phyloP scores from a whole-genome alignment of 2,329 filamentous ascomycete species.

The Sclerotinia sclerotiorum region DNA sequence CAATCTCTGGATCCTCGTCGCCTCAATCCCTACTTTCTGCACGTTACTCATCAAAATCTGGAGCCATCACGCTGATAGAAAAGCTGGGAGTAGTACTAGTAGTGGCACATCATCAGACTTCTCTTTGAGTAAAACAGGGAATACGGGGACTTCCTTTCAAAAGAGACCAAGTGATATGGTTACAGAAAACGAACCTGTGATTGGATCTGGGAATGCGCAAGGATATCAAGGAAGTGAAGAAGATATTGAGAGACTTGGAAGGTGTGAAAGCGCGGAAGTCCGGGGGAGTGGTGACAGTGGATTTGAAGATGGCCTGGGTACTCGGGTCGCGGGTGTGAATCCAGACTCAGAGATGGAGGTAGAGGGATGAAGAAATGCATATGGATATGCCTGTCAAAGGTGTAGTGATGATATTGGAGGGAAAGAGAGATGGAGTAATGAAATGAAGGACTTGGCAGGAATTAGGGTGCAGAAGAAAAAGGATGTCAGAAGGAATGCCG shows the following conservation, averaged over 20 bases:
- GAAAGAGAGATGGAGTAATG: background rate
- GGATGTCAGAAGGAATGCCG: background rate
- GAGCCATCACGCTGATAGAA: background rate
- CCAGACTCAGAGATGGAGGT: background rate
- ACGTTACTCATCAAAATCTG: background rate
- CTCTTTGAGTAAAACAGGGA: background rate
- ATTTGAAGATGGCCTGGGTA: background rate
- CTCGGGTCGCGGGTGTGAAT: background rate
- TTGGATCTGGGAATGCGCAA: background rate
- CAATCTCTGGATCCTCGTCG: constrained; percentile 14
- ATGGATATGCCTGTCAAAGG: background rate
- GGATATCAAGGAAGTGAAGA: background rate
- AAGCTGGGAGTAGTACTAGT: background rate
- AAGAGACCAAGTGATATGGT: background rate
- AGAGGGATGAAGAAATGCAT: background rate
- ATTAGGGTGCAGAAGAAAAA: background rate
- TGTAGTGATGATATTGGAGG: no score
- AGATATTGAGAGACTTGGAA: background rate
- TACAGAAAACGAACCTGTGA: background rate
- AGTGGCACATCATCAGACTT: background rate
- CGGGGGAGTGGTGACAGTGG: background rate
- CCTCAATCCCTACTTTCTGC: constrained; percentile 13
- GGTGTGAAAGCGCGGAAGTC: background rate
- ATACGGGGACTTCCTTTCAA: background rate
- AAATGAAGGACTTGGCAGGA: background rate